Evolutionary conservation across 495 filamentous ascomycete species (phyloP), one percentile per base, ranked within the genome.

Genomic region (Penicillium flavigenum): DNA sequence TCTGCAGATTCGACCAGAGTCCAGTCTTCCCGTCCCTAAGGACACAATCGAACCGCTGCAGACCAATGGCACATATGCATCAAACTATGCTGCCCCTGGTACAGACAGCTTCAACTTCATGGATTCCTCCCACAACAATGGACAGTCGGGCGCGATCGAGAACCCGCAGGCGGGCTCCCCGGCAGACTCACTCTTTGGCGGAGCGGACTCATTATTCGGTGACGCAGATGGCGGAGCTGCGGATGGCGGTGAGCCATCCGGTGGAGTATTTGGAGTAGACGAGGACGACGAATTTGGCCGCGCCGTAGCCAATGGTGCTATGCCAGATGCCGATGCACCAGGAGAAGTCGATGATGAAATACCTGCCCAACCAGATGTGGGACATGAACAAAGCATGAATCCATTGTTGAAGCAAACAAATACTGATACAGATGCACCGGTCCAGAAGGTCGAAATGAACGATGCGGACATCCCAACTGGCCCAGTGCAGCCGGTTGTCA

Each of bases 231-330:
- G 84, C 47, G 72, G 72, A 22, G 76, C 73, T 53, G 84, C 81
- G 41, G 85, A 83, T 36, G 83, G 82, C 49, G 81, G 79, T 22
- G 77, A 76, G 31, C 71, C 76, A 41, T 80, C 78, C 1, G 85
- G 78, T 4, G 83, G 82, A 43, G 79, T 80, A 7, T 90, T 88
- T 63, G 85, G 80, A 0, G 84, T 83, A 20, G 89, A 93, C 44
- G 90, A 94, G 45, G 91, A 96, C 61, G 88, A 95, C 67, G 90
- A 92, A 54, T 94, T 96, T 64, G 87, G 88, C 16, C 77, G 86
- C 51, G 88, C 88, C 5, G 87, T 98, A 69, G 85, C 85, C 41
- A 88, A 87, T 58, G 81, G 79, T 17, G 68, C 72, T 29, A 64
- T 73, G 17, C 76, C 57, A 0, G 64, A 67, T 54, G 68, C 76